These are phyloP conservation scores for Picochlorum sp. DNA, from an alignment of 139 green algal species.

Conservation along the genomic window DNA sequence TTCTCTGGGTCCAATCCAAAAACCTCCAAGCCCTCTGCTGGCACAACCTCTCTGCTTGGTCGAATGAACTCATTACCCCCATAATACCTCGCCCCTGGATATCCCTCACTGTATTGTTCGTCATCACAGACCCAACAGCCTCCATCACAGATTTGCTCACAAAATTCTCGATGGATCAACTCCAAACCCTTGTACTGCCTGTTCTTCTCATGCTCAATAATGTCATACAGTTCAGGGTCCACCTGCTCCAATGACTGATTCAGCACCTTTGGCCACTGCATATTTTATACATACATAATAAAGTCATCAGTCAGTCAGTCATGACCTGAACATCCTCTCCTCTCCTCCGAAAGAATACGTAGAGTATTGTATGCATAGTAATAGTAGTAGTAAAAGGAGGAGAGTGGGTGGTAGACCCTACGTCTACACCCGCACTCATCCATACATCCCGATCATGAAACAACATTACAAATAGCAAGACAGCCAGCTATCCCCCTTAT, in stretches of 20 bases:
- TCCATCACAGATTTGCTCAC: slow-evolving; percentile 89
- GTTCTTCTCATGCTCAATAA: slow-evolving; percentile 77
- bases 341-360: too few species aligned
- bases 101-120: slow-evolving; percentile 97
- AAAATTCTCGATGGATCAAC: slow-evolving; percentile 98
- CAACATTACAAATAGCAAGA: not conserved
- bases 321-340: too few species aligned
- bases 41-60: slow-evolving; percentile 87
- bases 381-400: not conserved
- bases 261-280: slow-evolving; percentile 85
- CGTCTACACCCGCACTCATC: slow-evolving; percentile 11
- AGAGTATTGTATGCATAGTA: not conserved
- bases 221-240: slow-evolving; percentile 65
- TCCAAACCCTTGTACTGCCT: slow-evolving; percentile 86
- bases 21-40: slow-evolving; percentile 74
- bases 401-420: slow-evolving; percentile 10
- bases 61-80: slow-evolving; percentile 98
- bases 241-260: slow-evolving; percentile 70
- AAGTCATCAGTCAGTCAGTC: too few species aligned
- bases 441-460: not conserved
- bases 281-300: too few species aligned
- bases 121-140: slow-evolving; percentile 88
- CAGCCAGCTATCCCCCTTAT: too few species aligned
- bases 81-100: slow-evolving; percentile 86
- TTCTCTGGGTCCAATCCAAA: slow-evolving; percentile 68